These are phyloP conservation scores for Acanthamoeba healyi DNA, from an alignment of 208 protist genomes.

Conservation along the genomic window DNA sequence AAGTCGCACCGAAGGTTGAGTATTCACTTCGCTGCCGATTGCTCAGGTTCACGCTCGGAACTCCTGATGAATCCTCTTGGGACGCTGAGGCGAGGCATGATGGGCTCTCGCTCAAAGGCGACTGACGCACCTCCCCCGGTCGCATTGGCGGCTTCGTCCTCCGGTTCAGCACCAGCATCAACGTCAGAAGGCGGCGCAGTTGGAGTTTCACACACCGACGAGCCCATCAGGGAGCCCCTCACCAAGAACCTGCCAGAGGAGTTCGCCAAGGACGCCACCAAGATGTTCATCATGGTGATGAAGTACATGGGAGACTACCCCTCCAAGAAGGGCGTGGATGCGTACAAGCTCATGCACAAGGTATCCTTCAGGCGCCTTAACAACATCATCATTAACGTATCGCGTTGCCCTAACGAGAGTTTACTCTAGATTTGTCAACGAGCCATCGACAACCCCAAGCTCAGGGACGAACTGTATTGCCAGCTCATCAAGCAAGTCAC, in stretches of 20 bases:
- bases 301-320: constrained; percentile 77
- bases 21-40: too few relatives aligned
- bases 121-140: not conserved
- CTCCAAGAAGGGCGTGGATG: not conserved
- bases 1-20: too few relatives aligned
- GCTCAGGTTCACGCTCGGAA: not conserved
- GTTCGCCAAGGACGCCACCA: not conserved
- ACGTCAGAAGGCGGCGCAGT: not conserved
- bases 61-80: not conserved
- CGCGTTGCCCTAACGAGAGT: not conserved
- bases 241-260: not conserved
- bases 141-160: not conserved
- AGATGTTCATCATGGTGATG: constrained; percentile 46
- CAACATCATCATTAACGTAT: not conserved
- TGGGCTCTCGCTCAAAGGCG: not conserved
- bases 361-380: not conserved
- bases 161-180: not conserved
- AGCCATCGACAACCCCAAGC: constrained; percentile 33
- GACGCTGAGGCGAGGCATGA: constrained; percentile 19
- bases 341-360: not conserved
- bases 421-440: not conserved
- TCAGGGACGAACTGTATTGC: constrained; percentile 33
- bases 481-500: constrained; percentile 51
- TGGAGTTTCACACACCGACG: not conserved
- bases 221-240: constrained; percentile 14